Conservation (phyloP, 257 asterid species). For the Penstemon barbatus region DNA sequence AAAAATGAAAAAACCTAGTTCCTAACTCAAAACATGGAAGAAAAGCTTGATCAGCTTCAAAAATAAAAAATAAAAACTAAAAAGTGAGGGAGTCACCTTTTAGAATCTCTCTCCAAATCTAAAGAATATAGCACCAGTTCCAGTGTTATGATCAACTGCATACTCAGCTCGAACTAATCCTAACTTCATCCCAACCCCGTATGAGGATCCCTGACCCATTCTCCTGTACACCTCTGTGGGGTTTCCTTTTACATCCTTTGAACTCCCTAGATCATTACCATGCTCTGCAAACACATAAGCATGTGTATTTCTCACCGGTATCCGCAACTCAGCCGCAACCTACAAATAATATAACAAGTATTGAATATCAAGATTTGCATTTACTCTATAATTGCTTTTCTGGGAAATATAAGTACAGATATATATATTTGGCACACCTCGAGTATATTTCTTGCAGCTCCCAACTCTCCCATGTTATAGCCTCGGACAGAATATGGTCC, state of each 20-base stretch:
- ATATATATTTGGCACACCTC: slow-evolving; percentile 49
- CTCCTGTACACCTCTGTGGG: slow-evolving; percentile 93
- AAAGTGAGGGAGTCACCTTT: slow-evolving; percentile 10
- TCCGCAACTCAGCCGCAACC: slow-evolving; percentile 88
- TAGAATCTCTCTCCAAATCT: slow-evolving; percentile 95
- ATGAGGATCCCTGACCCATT: slow-evolving; percentile 91
- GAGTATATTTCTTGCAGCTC: slow-evolving; percentile 86
- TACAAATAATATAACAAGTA: slow-evolving; percentile 31
- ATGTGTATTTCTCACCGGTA: slow-evolving; percentile 80
- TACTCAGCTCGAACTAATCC: slow-evolving; percentile 93
- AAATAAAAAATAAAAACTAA: background rate
- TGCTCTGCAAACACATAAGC: slow-evolving; percentile 92
- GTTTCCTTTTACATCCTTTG: slow-evolving; percentile 96
- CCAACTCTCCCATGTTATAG: slow-evolving; percentile 97
- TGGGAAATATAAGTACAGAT: background rate
- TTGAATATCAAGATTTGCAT: background rate
- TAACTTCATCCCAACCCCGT: slow-evolving; percentile 83
- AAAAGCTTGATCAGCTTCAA: slow-evolving; percentile 26
- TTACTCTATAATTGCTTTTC: too few relatives aligned
- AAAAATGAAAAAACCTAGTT: background rate
- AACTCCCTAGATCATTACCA: slow-evolving; percentile 91
- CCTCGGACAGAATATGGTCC: slow-evolving; percentile 98
- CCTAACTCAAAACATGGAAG: slow-evolving; percentile 25
- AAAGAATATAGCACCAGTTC: slow-evolving; percentile 87
- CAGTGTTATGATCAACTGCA: slow-evolving; percentile 88